Base-by-base conservation (phyloP, 768 basidiomycete genomes). In the Tricholoma sp. region DNA sequence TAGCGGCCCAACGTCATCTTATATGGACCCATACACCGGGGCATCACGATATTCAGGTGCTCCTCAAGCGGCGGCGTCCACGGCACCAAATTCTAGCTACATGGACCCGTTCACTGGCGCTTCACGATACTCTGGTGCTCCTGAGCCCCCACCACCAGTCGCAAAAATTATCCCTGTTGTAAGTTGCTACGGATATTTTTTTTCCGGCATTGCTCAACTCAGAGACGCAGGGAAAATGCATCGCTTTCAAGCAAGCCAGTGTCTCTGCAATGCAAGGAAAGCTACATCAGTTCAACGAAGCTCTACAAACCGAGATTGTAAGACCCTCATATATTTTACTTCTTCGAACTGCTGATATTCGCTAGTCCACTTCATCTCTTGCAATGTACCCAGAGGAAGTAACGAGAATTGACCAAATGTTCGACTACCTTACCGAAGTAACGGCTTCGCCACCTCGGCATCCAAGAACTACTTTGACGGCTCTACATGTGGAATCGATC, bases 211-310 rank as follows among this genome's bases (percentile, higher is more conserved):
- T 17, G 17, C 36, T 29, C 10, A 44, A 18, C 9, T 32, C n/a
- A 10, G 9, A 50, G 39, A 2, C 47, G 3, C 11, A 92, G 90
- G 74, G 78, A 42, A 82, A 79, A 37, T 76, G 79, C 42, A 79
- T 92, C 17, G 75, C 80, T n/a, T 96, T 98, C 76, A 91, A 89
- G 60, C 90, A 93, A 75, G 91, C 85, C 2, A 83, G 80, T 67
- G 79, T 95, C 28, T 64, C 76, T 18, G 90, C 90, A 15, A 91
- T 95, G 84, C 85, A 83, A 64, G 77, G 78, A 18, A 95, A 95
- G 70, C 64, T 93, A 17, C 77, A 80, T 58, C 86, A 94, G 66
- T 85, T 94, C 50, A 80, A 92, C 61, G 83, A 88, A 44, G 79
- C 71, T 17, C 71, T 94, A 36, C 79, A 76, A 54, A 73, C 81